Evolutionary conservation across 83 land plant genomes (phyloP).

Genomic region (Larix sibirica): DNA sequence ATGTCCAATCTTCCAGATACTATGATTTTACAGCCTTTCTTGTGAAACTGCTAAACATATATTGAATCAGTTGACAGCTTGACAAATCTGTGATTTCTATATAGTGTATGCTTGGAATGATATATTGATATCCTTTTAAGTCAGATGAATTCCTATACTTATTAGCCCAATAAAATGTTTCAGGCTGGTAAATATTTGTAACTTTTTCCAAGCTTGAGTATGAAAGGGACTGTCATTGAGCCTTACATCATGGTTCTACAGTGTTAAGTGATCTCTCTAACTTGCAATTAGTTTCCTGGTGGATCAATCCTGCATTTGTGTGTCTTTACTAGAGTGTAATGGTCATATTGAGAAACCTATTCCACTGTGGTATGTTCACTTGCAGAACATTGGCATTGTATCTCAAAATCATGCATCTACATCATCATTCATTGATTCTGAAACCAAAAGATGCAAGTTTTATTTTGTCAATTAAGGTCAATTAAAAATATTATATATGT

Average conservation of each 20-base stretch:
- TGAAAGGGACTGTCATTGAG: background rate
- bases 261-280: background rate
- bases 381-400: background rate
- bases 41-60: background rate
- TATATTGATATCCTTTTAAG: background rate
- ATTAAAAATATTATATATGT: background rate
- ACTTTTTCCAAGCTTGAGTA: background rate
- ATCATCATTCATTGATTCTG: background rate
- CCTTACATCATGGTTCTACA: background rate
- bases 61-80: background rate
- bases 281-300: background rate
- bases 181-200: background rate
- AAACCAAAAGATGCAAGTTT: conserved; percentile 5
- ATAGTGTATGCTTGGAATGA: background rate
- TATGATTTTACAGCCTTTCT: background rate
- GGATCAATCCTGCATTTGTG: background rate
- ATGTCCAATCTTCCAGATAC: background rate
- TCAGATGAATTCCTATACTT: background rate
- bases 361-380: background rate
- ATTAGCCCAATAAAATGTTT: background rate
- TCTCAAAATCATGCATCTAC: background rate
- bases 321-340: background rate
- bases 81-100: background rate
- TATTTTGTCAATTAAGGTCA: background rate
- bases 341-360: background rate